Evolutionary conservation across 1,139 yeast genomes (phyloP).

Genomic region (Oligophagozyma castellii): DNA sequence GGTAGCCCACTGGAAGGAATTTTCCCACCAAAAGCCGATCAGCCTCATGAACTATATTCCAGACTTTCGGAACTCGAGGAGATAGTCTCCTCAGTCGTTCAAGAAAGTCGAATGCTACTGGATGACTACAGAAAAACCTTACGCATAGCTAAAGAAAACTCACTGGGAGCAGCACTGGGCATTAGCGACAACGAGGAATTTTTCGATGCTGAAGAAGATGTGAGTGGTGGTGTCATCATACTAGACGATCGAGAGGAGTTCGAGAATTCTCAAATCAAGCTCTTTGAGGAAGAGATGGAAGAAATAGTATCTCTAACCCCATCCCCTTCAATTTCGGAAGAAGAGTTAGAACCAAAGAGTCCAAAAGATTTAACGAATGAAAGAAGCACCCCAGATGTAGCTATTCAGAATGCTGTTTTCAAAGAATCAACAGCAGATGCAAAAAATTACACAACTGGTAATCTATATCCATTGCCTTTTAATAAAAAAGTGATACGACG

Average conservation of each 20-base stretch:
- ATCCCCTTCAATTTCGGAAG: background rate
- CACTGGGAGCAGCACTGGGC: conserved; percentile 10
- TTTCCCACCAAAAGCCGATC: conserved; percentile 1
- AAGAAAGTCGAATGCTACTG: conserved; percentile 10
- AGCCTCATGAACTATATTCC: conserved; percentile 13
- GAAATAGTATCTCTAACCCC: conserved; percentile 5
- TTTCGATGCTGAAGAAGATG: conserved; percentile 24
- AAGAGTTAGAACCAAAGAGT: conserved; percentile 1
- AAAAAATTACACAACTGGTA: conserved; percentile 9
- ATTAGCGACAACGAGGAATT: conserved; percentile 21
- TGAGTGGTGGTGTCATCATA: conserved; percentile 19
- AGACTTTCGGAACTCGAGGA: conserved; percentile 15
- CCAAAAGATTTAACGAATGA: conserved; percentile 1
- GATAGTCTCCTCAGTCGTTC: conserved; percentile 12
- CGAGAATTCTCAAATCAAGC: conserved; percentile 1
- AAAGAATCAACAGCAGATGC: conserved; percentile 1
- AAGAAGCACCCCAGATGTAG: background rate
- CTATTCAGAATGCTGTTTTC: too few relatives aligned
- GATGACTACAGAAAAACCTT: conserved; percentile 10
- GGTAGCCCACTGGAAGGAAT: too few relatives aligned
- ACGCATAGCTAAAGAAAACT: conserved; percentile 5
- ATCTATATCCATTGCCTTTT: conserved; percentile 53
- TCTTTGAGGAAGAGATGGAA: conserved; percentile 2
- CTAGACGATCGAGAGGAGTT: conserved; percentile 15
- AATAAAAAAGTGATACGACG: conserved; percentile 37